Evolutionary conservation across 306 rosid genomes (phyloP), one percentile per base, ranked within the genome.

Genomic region (Vigna trinervia): DNA sequence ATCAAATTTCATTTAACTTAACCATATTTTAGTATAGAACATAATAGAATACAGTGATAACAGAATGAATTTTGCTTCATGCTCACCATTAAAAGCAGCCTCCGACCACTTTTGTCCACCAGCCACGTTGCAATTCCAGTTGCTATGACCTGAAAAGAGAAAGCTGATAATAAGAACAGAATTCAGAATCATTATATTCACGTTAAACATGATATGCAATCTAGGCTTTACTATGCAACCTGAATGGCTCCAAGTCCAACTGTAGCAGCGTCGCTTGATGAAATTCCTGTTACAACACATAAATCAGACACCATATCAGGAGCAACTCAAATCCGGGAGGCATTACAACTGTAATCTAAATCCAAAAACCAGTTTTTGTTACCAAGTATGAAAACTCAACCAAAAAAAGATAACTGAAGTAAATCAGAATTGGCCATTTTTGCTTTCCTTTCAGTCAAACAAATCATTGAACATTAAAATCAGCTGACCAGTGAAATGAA

Each of bases 91-190:
- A 92, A 84, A 48, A 92, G 96, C 70, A 87, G 26, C 87, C 96
- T 84, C 53, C 97, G 92, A 12, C 96, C 97, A 71, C 89, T 82
- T 89, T 79, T 89, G 88, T 92, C 97, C 58, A 84, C 86, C 87
- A 92, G 82, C 96, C 97, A 90, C 11, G 96, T 90, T 32, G 97
- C 20, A 54, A 92, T 5, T 72, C 87, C 96, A 71, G 96, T 90
- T 22, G 90, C 88, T 60, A 89, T 5, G 79, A 92, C 93, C 96
- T 92, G 76, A 60, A 58, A 60, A 41, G 80, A 64, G 74, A 41
- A 69, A 65, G 39, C 58, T 43, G 72, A 79, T 57, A 4, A 54
- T 75, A 23, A 74, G 13, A 72, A 53, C 51, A 34, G 45, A 73
- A 69, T 46, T 80, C 61, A 15, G 43, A 32, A 58, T 60, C n/a